Conservation (phyloP, 768 basidiomycete genomes). For the Macrolepiota albuminosa region DNA sequence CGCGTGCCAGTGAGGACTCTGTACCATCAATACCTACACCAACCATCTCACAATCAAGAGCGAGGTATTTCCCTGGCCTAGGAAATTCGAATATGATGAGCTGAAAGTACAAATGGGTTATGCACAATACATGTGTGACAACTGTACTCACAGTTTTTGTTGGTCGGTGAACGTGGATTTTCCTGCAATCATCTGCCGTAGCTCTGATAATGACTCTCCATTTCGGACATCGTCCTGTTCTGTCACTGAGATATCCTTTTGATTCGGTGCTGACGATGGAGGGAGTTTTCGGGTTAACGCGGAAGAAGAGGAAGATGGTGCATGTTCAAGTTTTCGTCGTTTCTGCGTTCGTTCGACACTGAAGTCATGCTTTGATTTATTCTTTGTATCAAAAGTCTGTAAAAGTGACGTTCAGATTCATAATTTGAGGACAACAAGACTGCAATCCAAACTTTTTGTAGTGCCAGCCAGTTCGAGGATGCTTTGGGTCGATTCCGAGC, state of each 20-base stretch:
- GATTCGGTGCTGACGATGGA: not conserved
- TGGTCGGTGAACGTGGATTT: slow-evolving; percentile 31
- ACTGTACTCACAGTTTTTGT: slow-evolving; percentile 39
- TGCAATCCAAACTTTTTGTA: slow-evolving; percentile 41
- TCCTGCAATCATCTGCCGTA: slow-evolving; percentile 54
- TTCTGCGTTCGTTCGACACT: slow-evolving; percentile 18
- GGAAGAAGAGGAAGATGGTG: slow-evolving; percentile 5
- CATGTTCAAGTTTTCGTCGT: slow-evolving; percentile 24
- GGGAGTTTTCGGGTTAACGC: not conserved
- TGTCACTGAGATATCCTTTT: not conserved
- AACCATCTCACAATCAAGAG: slow-evolving; percentile 98
- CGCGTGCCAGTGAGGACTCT: slow-evolving; percentile 84
- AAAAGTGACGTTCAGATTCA: not conserved
- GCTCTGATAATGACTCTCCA: slow-evolving; percentile 40
- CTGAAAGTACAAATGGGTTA: not conserved
- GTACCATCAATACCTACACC: slow-evolving; percentile 81
- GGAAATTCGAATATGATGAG: not conserved
- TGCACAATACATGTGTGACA: slow-evolving; percentile 3
- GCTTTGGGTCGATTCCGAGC: slow-evolving; percentile 18
- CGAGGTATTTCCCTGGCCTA: slow-evolving; percentile 70
- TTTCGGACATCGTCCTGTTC: slow-evolving; percentile 29
- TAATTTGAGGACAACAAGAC: not conserved
- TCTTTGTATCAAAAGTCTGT: slow-evolving; percentile 16
- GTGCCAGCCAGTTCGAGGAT: slow-evolving; percentile 57
- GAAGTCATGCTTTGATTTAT: not conserved